Evolutionary conservation across 371 early-diverging fungal genomes (phyloP).

Genomic region (Entomophthora muscae): DNA sequence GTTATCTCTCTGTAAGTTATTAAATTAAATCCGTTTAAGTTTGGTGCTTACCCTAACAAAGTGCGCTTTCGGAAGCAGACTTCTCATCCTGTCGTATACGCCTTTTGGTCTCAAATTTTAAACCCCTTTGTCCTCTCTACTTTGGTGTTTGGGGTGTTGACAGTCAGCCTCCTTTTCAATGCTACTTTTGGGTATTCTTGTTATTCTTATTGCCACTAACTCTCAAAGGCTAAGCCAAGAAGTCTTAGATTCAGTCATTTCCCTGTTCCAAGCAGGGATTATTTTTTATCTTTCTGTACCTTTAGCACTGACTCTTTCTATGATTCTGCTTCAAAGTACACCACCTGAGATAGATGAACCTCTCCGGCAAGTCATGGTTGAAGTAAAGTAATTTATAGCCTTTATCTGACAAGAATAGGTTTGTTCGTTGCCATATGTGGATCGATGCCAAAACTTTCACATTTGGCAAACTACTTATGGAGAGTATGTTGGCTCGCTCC

Average conservation of each 20-base stretch:
- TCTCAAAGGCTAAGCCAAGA: neutral
- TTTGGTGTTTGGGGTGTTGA: neutral
- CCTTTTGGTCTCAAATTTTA: neutral
- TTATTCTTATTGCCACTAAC: neutral
- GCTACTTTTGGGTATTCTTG: neutral
- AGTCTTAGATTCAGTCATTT: neutral
- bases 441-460: constrained; percentile 1
- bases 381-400: neutral
- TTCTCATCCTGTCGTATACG: neutral
- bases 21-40: too few relatives aligned
- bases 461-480: constrained; percentile 4
- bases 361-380: neutral
- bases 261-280: neutral
- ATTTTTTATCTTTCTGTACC: constrained; percentile 1
- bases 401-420: neutral
- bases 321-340: neutral
- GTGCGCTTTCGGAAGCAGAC: neutral
- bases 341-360: neutral
- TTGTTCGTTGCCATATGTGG: neutral
- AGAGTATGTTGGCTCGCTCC: neutral
- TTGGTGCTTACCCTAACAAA: too few relatives aligned
- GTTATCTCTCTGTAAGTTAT: neutral
- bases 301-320: neutral
- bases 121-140: neutral
- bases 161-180: neutral